phyloP scores from a whole-genome alignment of 345 rosid genomes.

The Linum tenue region DNA sequence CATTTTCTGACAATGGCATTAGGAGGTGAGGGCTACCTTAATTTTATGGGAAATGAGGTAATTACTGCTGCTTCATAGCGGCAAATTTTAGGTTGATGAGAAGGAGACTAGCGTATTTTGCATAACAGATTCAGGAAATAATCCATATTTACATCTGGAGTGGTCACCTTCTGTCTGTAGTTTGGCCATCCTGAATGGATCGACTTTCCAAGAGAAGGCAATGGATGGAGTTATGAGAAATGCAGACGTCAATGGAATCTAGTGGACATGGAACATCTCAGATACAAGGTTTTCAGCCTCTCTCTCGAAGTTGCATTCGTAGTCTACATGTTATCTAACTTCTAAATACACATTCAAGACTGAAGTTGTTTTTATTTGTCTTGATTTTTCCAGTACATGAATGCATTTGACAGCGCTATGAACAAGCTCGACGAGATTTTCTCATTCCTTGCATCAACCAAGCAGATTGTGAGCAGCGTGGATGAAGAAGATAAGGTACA shows the following conservation, averaged over 20 bases:
- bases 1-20: constrained; percentile 69
- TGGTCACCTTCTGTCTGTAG: constrained; percentile 17
- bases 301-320: background rate
- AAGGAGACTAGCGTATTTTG: background rate
- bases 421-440: constrained; percentile 59
- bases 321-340: background rate
- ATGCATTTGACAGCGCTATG: constrained; percentile 66
- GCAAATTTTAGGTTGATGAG: background rate
- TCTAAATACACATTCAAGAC: background rate
- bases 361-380: background rate
- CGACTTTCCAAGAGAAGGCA: constrained; percentile 83
- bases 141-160: background rate
- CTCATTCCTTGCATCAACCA: constrained; percentile 48
- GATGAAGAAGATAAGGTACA: constrained; percentile 56
- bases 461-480: constrained; percentile 68
- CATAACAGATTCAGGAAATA: background rate
- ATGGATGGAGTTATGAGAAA: constrained; percentile 70
- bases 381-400: constrained; percentile 45
- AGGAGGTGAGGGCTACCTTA: constrained; percentile 80
- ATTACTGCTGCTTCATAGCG: constrained; percentile 6
- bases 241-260: constrained; percentile 71
- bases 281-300: constrained; percentile 50
- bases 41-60: constrained; percentile 88
- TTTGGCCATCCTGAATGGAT: constrained; percentile 91
- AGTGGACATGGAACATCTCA: constrained; percentile 45